Conservation (phyloP, 1,139 yeast genomes). For the Entelexis sorbosivorans region DNA sequence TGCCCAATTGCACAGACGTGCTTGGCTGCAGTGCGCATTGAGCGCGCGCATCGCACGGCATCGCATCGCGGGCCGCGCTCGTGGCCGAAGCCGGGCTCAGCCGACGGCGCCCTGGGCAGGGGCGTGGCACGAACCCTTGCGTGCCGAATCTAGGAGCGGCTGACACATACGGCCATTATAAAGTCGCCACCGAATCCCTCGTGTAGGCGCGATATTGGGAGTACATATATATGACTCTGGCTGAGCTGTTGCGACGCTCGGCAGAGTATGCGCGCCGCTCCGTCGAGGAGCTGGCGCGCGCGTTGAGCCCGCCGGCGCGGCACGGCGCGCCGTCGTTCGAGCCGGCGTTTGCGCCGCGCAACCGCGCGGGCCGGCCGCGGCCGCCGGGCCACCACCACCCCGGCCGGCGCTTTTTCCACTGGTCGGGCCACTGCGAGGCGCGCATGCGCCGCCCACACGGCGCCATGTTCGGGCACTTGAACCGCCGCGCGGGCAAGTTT, state of each 20-base stretch:
- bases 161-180: slow-evolving; percentile 1
- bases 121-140: not conserved
- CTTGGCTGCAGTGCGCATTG: no score
- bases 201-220: not conserved
- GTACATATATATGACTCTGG: slow-evolving; percentile 9
- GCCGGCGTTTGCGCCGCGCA: slow-evolving; percentile 17
- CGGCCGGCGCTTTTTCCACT: not conserved
- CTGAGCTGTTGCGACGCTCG: slow-evolving; percentile 16
- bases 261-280: slow-evolving; percentile 18
- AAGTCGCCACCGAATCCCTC: not conserved
- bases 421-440: slow-evolving; percentile 2
- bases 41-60: no score
- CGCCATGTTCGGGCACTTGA: not conserved
- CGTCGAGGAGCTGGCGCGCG: slow-evolving; percentile 15
- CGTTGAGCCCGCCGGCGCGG: slow-evolving; percentile 9
- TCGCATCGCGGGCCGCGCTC: not conserved
- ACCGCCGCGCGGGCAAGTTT: slow-evolving; percentile 1
- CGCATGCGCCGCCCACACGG: not conserved
- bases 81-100: not conserved
- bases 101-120: not conserved
- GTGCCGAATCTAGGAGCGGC: not conserved
- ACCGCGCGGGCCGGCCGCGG: slow-evolving; percentile 5
- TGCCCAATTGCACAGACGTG: no score
- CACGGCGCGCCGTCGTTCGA: slow-evolving; percentile 13
- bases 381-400: not conserved